phyloP scores from a whole-genome alignment of 306 rosid genomes.

The Trifolium pratense region DNA sequence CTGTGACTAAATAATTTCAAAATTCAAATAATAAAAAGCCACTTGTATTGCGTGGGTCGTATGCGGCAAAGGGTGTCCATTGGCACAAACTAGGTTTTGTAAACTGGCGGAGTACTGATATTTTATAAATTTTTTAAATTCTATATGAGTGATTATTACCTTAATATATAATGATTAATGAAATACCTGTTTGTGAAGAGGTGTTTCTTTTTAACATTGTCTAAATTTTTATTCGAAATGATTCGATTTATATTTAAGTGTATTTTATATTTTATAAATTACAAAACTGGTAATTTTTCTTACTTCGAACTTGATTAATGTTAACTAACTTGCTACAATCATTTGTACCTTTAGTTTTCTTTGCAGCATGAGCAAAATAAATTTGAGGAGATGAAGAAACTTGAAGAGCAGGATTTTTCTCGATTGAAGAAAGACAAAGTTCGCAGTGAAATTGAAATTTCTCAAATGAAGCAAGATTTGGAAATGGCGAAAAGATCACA shows the following conservation, averaged over 20 bases:
- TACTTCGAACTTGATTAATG: conserved; percentile 2
- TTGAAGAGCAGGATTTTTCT: conserved; percentile 77
- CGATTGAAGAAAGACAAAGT: conserved; percentile 71
- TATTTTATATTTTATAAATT: conserved; percentile 27
- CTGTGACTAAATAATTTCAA: conserved; percentile 17
- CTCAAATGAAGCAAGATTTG: conserved; percentile 67
- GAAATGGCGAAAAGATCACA: conserved; percentile 58
- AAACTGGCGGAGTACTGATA: conserved; percentile 19
- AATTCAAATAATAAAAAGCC: conserved; percentile 9
- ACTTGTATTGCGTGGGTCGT: conserved; percentile 29
- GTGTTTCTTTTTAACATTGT: conserved; percentile 26
- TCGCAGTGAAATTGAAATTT: conserved; percentile 63
- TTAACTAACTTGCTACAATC: conserved; percentile 32
- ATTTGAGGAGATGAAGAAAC: conserved; percentile 75
- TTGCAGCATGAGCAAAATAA: conserved; percentile 70
- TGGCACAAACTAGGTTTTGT: conserved; percentile 24
- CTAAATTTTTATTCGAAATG: conserved; percentile 7
- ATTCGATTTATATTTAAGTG: conserved; percentile 27
- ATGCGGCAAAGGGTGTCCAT: conserved; percentile 25
- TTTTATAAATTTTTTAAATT: conserved; percentile 20
- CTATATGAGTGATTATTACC: conserved; percentile 28
- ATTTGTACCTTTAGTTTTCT: conserved; percentile 40
- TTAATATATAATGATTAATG: conserved; percentile 29
- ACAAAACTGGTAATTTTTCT: conserved; percentile 23
- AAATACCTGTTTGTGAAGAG: conserved; percentile 33